Evolutionary conservation across 192 early-diverging fungal genomes (phyloP).

Genomic region (Geranomyces michiganensis): DNA sequence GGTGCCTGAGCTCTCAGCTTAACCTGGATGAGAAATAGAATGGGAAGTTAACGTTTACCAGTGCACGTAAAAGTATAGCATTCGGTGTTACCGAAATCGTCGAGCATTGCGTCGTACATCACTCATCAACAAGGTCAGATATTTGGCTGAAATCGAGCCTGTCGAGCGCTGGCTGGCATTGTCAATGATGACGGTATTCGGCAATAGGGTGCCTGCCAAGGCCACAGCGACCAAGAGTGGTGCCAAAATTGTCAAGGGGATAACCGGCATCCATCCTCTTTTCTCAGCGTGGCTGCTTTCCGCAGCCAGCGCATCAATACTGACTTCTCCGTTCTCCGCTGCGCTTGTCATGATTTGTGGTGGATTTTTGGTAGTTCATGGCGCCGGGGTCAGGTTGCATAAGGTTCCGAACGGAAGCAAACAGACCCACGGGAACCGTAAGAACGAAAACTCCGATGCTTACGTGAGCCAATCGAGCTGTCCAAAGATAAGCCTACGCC

Average conservation of each 20-base stretch:
- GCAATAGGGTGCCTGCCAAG: background rate
- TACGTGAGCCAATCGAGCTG: too few relatives aligned
- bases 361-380: too few relatives aligned
- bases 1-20: background rate
- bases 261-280: background rate
- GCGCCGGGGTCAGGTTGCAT: too few relatives aligned
- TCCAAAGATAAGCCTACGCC: too few relatives aligned
- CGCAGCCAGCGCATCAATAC: too few relatives aligned
- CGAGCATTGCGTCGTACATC: background rate
- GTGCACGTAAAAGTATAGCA: background rate
- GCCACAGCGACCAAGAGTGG: background rate
- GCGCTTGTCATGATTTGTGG: too few relatives aligned
- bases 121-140: background rate
- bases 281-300: background rate
- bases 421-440: too few relatives aligned
- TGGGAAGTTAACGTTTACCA: background rate
- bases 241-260: background rate
- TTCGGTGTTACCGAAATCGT: background rate
- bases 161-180: background rate
- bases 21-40: background rate
- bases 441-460: too few relatives aligned
- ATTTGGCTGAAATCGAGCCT: background rate
- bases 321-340: too few relatives aligned
- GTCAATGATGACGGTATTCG: background rate
- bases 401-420: too few relatives aligned